A percentile compares a stretch with the other conserved stretches of the same genome.
phyloP scores from a whole-genome alignment of 306 rosid species.

The Castanopsis chinensis region DNA sequence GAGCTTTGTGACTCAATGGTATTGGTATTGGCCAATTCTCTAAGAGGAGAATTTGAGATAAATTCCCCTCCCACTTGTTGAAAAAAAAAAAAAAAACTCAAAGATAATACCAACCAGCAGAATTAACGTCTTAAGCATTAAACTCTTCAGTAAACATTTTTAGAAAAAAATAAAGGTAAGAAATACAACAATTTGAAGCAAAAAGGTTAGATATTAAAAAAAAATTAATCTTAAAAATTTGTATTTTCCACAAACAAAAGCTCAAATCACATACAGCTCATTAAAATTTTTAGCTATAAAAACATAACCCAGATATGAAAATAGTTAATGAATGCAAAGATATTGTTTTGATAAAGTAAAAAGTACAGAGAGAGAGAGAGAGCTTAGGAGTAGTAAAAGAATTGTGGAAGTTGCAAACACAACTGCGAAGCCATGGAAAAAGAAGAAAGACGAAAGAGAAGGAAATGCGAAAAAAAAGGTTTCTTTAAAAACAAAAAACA shows the following conservation, averaged over 20 bases:
- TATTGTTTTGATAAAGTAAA: too few relatives aligned
- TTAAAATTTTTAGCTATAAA: neutral
- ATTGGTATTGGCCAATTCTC: too few relatives aligned
- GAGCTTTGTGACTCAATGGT: neutral
- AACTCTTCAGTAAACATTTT: too few relatives aligned
- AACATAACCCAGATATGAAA: neutral
- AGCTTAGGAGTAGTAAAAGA: slow-evolving; percentile 44
- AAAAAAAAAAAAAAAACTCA: too few relatives aligned
- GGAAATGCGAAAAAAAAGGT: neutral
- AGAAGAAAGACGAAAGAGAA: slow-evolving; percentile 4
- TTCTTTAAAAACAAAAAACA: neutral
- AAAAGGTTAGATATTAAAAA: neutral
- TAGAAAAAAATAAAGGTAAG: neutral
- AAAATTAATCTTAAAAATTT: neutral
- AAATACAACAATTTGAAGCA: neutral
- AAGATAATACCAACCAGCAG: too few relatives aligned
- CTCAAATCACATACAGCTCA: neutral
- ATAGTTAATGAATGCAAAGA: too few relatives aligned
- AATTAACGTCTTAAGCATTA: too few relatives aligned
- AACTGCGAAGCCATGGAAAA: slow-evolving; percentile 52
- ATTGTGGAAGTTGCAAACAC: slow-evolving; percentile 36
- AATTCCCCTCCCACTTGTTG: too few relatives aligned
- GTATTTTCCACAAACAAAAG: neutral
- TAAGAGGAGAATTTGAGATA: too few relatives aligned
- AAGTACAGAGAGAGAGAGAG: neutral